These are phyloP conservation scores for Xylaria cubensis DNA, from an alignment of 495 filamentous ascomycete genomes.

Conservation along the genomic window DNA sequence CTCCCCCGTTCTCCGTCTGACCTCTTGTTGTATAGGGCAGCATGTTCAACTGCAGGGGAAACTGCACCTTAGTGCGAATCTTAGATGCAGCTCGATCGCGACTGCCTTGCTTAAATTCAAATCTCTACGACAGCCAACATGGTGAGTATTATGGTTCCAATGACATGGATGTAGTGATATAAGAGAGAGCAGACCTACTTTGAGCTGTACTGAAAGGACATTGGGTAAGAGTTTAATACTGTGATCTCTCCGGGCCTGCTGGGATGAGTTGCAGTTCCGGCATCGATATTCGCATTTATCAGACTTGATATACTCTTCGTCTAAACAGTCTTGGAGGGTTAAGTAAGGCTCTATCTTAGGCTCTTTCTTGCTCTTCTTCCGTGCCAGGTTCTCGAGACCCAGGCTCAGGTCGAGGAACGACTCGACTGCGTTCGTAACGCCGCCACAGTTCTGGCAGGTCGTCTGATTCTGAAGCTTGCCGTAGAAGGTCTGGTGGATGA, in stretches of 20 bases:
- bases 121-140: slow-evolving; percentile 61
- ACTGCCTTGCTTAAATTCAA: slow-evolving; percentile 70
- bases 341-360: slow-evolving; percentile 51
- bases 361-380: slow-evolving; percentile 56
- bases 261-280: slow-evolving; percentile 70
- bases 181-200: slow-evolving; percentile 58
- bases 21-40: slow-evolving; percentile 79
- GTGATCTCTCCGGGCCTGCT: slow-evolving; percentile 80
- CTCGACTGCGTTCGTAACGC: slow-evolving; percentile 77
- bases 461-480: slow-evolving; percentile 86
- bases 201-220: slow-evolving; percentile 89
- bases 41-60: slow-evolving; percentile 87
- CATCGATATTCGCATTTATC: slow-evolving; percentile 83
- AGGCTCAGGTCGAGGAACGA: slow-evolving; percentile 87
- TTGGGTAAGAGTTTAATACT: slow-evolving; percentile 80
- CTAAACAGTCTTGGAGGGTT: slow-evolving; percentile 76
- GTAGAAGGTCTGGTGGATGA: slow-evolving; percentile 88
- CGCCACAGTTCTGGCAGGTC: slow-evolving; percentile 82
- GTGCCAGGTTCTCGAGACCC: slow-evolving; percentile 69
- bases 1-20: slow-evolving; percentile 42
- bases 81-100: slow-evolving; percentile 72
- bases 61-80: slow-evolving; percentile 79
- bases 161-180: neutral
- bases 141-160: neutral
- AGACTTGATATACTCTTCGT: slow-evolving; percentile 79